A percentile compares a stretch with the other conserved stretches of the same genome.
phyloP scores from a whole-genome alignment of 75 land plant genomes.

The Sequoiadendron giganteum region DNA sequence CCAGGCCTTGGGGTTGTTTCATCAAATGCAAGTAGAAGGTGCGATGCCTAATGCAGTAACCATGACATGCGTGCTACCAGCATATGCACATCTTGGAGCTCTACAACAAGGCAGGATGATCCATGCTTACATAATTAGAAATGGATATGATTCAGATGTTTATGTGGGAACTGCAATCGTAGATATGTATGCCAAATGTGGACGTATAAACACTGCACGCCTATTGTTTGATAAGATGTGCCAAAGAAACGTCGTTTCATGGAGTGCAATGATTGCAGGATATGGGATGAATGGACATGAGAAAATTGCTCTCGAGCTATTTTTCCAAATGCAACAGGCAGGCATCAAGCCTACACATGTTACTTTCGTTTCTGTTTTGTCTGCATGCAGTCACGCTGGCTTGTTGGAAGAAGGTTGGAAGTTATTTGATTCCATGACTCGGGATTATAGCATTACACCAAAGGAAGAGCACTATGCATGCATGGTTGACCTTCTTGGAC shows the following conservation, averaged over 20 bases:
- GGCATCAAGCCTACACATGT: slow-evolving; percentile 11
- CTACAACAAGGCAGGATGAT: slow-evolving; percentile 17
- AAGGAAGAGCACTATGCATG: slow-evolving; percentile 23
- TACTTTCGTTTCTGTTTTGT: slow-evolving; percentile 22
- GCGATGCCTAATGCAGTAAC: slow-evolving; percentile 23
- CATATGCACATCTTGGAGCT: slow-evolving; percentile 23
- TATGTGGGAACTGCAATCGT: slow-evolving; percentile 26
- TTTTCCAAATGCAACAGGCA: slow-evolving; percentile 11
- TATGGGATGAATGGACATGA: slow-evolving; percentile 23
- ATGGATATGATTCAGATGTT: slow-evolving; percentile 7
- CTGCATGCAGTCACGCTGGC: slow-evolving; percentile 33
- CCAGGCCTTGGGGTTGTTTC: slow-evolving; percentile 22
- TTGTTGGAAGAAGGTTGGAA: slow-evolving; percentile 15
- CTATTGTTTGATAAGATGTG: slow-evolving; percentile 10
- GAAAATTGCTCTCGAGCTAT: slow-evolving; percentile 11
- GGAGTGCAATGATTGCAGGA: slow-evolving; percentile 35
- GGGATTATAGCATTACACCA: slow-evolving; percentile 13
- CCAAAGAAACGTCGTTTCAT: slow-evolving; percentile 18
- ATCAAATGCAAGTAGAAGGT: slow-evolving; percentile 19
- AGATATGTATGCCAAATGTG: slow-evolving; percentile 41
- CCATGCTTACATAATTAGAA: slow-evolving; percentile 7
- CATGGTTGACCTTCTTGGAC: slow-evolving; percentile 27
- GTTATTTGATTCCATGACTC: slow-evolving; percentile 15
- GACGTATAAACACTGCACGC: slow-evolving; percentile 20
- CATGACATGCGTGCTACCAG: slow-evolving; percentile 21